Evolutionary conservation across 331 rosid species (phyloP).

Genomic region (Cydonia oblonga): DNA sequence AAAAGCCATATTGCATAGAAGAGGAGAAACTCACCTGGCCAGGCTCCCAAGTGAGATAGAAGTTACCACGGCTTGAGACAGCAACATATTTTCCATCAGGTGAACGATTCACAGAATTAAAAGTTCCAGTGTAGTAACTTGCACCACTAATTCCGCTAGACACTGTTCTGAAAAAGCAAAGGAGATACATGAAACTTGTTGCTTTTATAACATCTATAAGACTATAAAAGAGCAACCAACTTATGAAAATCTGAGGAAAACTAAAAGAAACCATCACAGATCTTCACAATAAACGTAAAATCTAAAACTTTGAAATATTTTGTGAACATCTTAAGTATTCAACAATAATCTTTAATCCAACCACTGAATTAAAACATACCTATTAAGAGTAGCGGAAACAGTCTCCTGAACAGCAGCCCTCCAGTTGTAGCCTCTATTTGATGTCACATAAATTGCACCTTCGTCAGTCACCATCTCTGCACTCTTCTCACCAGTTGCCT

Average conservation of each 20-base stretch:
- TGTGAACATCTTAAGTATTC: neutral
- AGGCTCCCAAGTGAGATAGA: conserved; percentile 96
- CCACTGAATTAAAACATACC: conserved; percentile 36
- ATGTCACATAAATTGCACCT: conserved; percentile 89
- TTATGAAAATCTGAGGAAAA: neutral
- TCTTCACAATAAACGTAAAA: neutral
- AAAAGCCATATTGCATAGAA: neutral
- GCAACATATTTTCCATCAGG: conserved; percentile 94
- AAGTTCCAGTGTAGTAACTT: conserved; percentile 89
- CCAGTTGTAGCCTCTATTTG: conserved; percentile 93
- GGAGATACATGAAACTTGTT: conserved; percentile 22
- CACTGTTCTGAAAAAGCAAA: conserved; percentile 82
- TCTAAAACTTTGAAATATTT: neutral
- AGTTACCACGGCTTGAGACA: conserved; percentile 97
- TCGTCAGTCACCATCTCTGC: conserved; percentile 97
- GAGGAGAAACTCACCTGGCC: conserved; percentile 65
- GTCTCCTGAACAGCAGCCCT: conserved; percentile 95
- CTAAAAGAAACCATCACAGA: neutral
- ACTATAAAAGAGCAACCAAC: neutral
- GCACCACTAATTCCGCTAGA: conserved; percentile 99
- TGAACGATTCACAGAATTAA: conserved; percentile 83
- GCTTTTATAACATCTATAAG: neutral
- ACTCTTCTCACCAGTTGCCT: conserved; percentile 87
- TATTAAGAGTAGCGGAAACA: conserved; percentile 94
- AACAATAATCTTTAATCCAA: neutral